Conservation (phyloP, 129 eudicot species). For the Saussurea involucrata region DNA sequence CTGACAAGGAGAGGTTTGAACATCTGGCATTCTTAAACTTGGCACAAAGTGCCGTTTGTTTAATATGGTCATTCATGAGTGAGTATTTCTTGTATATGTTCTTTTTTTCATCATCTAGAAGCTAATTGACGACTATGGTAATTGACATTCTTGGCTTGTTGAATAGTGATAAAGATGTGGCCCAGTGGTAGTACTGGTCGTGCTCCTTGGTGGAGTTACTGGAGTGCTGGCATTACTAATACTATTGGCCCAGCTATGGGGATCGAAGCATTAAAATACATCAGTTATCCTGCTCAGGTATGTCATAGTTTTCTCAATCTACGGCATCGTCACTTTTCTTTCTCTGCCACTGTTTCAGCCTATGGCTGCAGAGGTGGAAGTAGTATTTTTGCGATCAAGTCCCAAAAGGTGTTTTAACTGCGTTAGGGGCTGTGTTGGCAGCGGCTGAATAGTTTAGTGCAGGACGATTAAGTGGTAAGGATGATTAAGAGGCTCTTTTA, state of each 20-base stretch:
- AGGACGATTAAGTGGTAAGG: no score
- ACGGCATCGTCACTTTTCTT: neutral
- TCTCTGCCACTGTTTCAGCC: neutral
- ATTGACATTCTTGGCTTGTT: constrained; percentile 11
- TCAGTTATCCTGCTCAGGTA: constrained; percentile 97
- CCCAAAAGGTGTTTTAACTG: neutral
- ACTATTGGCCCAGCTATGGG: constrained; percentile 99
- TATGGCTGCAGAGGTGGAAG: neutral
- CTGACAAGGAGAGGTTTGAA: constrained; percentile 84
- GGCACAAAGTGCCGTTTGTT: constrained; percentile 89
- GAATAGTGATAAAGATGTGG: constrained; percentile 82
- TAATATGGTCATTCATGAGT: constrained; percentile 92
- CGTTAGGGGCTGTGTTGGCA: neutral
- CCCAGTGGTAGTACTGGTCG: constrained; percentile 57
- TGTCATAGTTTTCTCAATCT: constrained; percentile 9
- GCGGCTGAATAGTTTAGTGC: no score
- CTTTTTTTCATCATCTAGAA: neutral
- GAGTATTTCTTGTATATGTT: constrained; percentile 25
- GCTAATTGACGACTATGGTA: neutral
- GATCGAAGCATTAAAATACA: constrained; percentile 89
- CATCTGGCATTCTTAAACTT: constrained; percentile 86
- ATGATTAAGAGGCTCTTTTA: no score
- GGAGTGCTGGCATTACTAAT: constrained; percentile 98
- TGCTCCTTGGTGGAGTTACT: constrained; percentile 98
- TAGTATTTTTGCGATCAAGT: neutral